Conservation (phyloP, 352 stramenopile species). For the Phytophthora podocarpi region DNA sequence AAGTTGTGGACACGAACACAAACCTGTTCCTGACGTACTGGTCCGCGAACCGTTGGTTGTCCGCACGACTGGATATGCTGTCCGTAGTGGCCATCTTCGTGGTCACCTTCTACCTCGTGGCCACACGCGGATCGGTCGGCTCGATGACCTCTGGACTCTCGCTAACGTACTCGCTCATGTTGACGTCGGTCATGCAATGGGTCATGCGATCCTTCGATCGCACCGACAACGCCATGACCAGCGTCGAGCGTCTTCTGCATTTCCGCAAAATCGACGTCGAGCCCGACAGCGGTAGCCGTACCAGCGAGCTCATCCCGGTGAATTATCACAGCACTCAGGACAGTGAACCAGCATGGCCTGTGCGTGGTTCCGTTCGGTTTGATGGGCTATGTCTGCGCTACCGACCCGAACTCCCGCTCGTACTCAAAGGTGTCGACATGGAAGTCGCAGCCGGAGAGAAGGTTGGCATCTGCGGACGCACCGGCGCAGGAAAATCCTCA, state of each 20-base stretch:
- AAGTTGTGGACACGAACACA: constrained; percentile 42
- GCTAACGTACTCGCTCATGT: constrained; percentile 43
- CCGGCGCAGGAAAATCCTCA: constrained; percentile 45
- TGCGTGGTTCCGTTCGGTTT: constrained; percentile 28
- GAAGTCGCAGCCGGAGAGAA: constrained; percentile 44
- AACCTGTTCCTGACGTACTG: constrained; percentile 49
- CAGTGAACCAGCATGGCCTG: constrained; percentile 26
- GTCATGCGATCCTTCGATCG: constrained; percentile 34
- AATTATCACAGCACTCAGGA: too few species aligned
- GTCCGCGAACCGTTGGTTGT: constrained; percentile 89
- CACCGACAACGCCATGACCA: constrained; percentile 53
- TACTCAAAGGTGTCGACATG: constrained; percentile 38
- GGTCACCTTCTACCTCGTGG: constrained; percentile 88
- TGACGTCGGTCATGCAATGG: constrained; percentile 52
- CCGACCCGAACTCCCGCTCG: constrained; percentile 42
- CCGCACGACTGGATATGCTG: constrained; percentile 86
- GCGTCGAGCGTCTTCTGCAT: constrained; percentile 36
- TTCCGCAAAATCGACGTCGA: constrained; percentile 24
- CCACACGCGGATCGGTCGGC: constrained; percentile 38
- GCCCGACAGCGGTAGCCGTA: neutral
- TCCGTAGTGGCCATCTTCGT: constrained; percentile 86
- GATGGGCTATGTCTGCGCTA: constrained; percentile 39
- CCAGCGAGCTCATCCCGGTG: too few species aligned
- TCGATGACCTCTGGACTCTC: constrained; percentile 32
- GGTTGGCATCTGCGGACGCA: constrained; percentile 62